Conservation (phyloP, 75 land plant species). For the Gnetum montanum region DNA sequence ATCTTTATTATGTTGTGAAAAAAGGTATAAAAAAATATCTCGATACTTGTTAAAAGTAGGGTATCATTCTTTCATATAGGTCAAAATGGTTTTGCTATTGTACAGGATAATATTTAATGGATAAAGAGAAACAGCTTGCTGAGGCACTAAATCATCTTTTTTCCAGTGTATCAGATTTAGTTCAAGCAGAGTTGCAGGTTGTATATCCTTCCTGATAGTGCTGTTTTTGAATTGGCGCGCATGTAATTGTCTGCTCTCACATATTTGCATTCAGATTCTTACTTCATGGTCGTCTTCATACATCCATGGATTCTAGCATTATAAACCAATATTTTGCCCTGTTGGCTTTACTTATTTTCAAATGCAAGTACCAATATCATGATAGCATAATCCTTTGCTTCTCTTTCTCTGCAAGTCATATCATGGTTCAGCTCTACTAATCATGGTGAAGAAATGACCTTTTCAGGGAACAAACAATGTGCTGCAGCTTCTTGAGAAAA, state of each 20-base stretch:
- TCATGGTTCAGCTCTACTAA: background rate
- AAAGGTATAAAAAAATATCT: too few relatives aligned
- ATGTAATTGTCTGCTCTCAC: too few relatives aligned
- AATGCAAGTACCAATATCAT: background rate
- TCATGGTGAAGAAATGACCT: background rate
- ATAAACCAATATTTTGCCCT: background rate
- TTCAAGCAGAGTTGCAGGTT: slow-evolving; percentile 72
- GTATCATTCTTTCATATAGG: too few relatives aligned
- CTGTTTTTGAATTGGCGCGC: too few relatives aligned
- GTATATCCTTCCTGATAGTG: background rate
- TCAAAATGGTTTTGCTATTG: background rate
- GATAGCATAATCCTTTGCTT: background rate
- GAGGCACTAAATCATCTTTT: slow-evolving; percentile 59
- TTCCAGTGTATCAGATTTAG: slow-evolving; percentile 43
- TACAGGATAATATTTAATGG: slow-evolving; percentile 4
- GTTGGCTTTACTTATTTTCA: background rate
- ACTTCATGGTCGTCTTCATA: too few relatives aligned
- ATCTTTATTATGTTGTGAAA: too few relatives aligned
- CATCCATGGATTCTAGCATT: background rate
- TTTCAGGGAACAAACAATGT: slow-evolving; percentile 58
- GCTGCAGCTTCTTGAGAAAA: slow-evolving; percentile 65
- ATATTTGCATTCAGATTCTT: too few relatives aligned
- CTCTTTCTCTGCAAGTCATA: background rate
- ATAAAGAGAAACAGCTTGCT: slow-evolving; percentile 30
- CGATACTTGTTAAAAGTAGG: too few relatives aligned